A percentile compares a stretch with the other conserved stretches of the same genome.
These are phyloP conservation scores for Euphrasia arctica DNA, from an alignment of 305 asterid genomes.

Conservation along the genomic window DNA sequence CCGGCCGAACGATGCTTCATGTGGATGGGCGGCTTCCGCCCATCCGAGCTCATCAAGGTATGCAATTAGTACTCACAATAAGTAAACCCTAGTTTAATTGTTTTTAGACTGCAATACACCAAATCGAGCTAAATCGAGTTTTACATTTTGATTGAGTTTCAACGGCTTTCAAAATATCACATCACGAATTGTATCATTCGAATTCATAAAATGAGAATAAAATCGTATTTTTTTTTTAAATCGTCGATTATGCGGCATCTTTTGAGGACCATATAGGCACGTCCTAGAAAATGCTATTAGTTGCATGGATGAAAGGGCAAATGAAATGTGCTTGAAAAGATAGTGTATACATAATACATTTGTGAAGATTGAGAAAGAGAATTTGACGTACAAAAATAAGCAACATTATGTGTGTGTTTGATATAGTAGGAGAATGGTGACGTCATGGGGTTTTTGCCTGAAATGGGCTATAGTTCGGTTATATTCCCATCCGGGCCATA, in stretches of 20 bases:
- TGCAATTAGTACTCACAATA: too few species aligned
- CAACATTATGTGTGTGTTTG: conserved; percentile 25
- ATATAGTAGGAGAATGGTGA: conserved; percentile 22
- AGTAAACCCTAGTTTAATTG: conserved; percentile 26
- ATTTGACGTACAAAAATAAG: conserved; percentile 18
- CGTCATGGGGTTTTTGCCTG: conserved; percentile 30
- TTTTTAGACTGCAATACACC: too few species aligned
- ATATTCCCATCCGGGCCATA: conserved; percentile 44
- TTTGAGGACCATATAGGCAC: neutral
- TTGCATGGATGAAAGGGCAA: conserved; percentile 11
- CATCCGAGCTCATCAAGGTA: conserved; percentile 83
- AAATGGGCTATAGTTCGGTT: conserved; percentile 37
- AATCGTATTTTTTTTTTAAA: neutral
- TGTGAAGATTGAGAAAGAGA: conserved; percentile 16
- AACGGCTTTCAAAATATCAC: too few species aligned
- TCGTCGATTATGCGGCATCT: too few species aligned
- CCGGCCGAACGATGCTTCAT: conserved; percentile 92
- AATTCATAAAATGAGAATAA: neutral
- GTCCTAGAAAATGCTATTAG: neutral
- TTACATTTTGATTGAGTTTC: too few species aligned
- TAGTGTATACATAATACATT: neutral
- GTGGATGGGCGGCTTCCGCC: conserved; percentile 95
- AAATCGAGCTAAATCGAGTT: too few species aligned
- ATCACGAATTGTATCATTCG: too few species aligned
- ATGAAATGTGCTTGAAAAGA: neutral